These are phyloP conservation scores for Pythium periplocum DNA, from an alignment of 352 stramenopile species.

Conservation along the genomic window DNA sequence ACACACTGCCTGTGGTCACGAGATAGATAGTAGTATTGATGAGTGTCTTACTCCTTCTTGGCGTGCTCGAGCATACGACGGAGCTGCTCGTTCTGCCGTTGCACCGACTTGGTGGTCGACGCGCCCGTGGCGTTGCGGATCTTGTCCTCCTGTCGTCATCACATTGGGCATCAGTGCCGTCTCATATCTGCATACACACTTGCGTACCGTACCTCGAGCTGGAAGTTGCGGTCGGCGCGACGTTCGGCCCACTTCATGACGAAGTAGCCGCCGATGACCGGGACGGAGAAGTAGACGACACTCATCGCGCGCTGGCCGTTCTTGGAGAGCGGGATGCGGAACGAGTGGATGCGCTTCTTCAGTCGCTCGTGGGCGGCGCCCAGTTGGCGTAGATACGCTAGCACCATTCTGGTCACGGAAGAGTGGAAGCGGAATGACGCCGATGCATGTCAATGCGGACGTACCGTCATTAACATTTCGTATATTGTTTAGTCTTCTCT, in stretches of 20 bases:
- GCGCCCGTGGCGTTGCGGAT: slow-evolving; percentile 51
- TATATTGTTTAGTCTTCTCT: no score
- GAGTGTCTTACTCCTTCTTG: background rate
- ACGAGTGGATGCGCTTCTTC: slow-evolving; percentile 90
- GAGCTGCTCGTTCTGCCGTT: slow-evolving; percentile 69
- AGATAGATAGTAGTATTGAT: no score
- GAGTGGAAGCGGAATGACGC: no score
- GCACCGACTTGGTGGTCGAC: slow-evolving; percentile 35
- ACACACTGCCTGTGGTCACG: no score
- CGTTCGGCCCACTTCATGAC: slow-evolving; percentile 90
- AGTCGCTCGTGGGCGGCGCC: slow-evolving; percentile 79
- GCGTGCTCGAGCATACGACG: slow-evolving; percentile 21
- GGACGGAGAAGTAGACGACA: slow-evolving; percentile 88
- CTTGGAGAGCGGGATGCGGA: slow-evolving; percentile 86
- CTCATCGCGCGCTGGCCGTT: slow-evolving; percentile 83
- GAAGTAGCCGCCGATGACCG: slow-evolving; percentile 85
- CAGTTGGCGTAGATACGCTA: slow-evolving; percentile 77
- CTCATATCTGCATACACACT: slow-evolving; percentile 1
- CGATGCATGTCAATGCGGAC: no score
- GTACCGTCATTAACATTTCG: no score
- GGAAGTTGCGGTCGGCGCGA: slow-evolving; percentile 69
- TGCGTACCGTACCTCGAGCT: slow-evolving; percentile 42
- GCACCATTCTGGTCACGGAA: slow-evolving; percentile 16
- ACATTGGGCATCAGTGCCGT: slow-evolving; percentile 1
- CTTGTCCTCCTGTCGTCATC: slow-evolving; percentile 39